A percentile compares a stretch with the other conserved stretches of the same genome.
Evolutionary conservation across 2,329 filamentous ascomycete species (phyloP).

Genomic region (Fusarium nygamai): DNA sequence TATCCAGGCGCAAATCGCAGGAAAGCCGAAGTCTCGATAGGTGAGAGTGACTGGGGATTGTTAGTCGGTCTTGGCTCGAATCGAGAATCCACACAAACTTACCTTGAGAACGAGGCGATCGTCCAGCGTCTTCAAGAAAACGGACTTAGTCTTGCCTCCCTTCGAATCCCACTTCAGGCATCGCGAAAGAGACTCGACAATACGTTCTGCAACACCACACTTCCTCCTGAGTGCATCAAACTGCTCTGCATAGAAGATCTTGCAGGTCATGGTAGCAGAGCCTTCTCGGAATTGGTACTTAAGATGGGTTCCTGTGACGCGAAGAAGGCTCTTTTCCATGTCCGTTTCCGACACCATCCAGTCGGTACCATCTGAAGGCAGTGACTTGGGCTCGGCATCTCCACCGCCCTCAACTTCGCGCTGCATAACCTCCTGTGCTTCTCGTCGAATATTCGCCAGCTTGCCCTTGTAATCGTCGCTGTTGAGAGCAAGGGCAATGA

Average conservation of each 20-base stretch:
- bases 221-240: constrained; percentile 95
- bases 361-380: constrained; percentile 51
- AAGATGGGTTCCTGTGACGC: constrained; percentile 88
- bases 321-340: constrained; percentile 85
- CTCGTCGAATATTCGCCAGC: constrained; percentile 71
- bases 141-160: constrained; percentile 96
- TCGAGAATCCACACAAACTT: constrained; percentile 3
- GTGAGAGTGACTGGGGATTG: constrained; percentile 75
- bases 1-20: constrained; percentile 96
- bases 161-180: constrained; percentile 99
- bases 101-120: constrained; percentile 90
- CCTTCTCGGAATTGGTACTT: constrained; percentile 97
- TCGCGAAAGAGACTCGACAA: constrained; percentile 92
- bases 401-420: constrained; percentile 48
- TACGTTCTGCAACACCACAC: constrained; percentile 91
- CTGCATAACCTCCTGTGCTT: constrained; percentile 56
- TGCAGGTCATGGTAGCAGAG: constrained; percentile 94
- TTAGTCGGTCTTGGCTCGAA: constrained; percentile 15
- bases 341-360: constrained; percentile 70
- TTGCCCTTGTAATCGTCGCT: constrained; percentile 89
- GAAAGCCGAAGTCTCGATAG: constrained; percentile 93
- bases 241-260: constrained; percentile 98
- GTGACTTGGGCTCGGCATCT: constrained; percentile 44
- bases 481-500: constrained; percentile 91
- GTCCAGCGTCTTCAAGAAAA: constrained; percentile 96